phyloP scores from a whole-genome alignment of 805 yeast genomes.

The Kodamaea sagamina region DNA sequence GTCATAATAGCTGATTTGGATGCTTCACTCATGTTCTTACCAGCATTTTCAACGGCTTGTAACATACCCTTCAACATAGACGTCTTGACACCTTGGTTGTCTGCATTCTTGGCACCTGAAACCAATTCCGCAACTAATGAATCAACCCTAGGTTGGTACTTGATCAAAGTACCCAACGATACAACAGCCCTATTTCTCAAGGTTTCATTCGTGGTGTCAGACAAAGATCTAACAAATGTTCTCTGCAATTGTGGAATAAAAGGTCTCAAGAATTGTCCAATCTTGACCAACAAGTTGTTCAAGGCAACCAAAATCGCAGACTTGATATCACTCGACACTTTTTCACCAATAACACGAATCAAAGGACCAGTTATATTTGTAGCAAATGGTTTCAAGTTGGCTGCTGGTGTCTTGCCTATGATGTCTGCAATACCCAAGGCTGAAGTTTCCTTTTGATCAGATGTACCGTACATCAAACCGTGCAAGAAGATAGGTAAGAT shows the following conservation, averaged over 20 bases:
- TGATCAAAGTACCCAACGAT: constrained; percentile 85
- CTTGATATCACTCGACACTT: constrained; percentile 87
- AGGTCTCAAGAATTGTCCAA: constrained; percentile 90
- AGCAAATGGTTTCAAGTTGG: constrained; percentile 79
- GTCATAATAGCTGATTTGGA: constrained; percentile 69
- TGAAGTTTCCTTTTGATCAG: constrained; percentile 78
- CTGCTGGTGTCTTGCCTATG: constrained; percentile 83
- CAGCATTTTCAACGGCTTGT: constrained; percentile 80
- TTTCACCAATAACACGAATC: constrained; percentile 96
- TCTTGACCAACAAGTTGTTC: constrained; percentile 72
- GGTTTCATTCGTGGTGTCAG: constrained; percentile 72
- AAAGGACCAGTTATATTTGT: constrained; percentile 95
- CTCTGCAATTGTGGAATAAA: constrained; percentile 97
- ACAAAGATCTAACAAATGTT: constrained; percentile 88
- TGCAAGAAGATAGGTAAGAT: constrained; percentile 89
- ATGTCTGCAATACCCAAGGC: constrained; percentile 89
- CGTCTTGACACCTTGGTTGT: constrained; percentile 71
- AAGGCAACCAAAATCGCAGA: constrained; percentile 90
- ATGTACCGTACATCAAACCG: constrained; percentile 91
- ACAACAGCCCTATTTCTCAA: constrained; percentile 83
- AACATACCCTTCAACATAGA: constrained; percentile 84
- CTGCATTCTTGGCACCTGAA: constrained; percentile 66
- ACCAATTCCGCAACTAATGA: constrained; percentile 86
- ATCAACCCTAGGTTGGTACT: constrained; percentile 90
- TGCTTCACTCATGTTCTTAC: constrained; percentile 70